phyloP scores from a whole-genome alignment of 1,139 yeast genomes.

The Groenewaldozyma auringiensis region DNA sequence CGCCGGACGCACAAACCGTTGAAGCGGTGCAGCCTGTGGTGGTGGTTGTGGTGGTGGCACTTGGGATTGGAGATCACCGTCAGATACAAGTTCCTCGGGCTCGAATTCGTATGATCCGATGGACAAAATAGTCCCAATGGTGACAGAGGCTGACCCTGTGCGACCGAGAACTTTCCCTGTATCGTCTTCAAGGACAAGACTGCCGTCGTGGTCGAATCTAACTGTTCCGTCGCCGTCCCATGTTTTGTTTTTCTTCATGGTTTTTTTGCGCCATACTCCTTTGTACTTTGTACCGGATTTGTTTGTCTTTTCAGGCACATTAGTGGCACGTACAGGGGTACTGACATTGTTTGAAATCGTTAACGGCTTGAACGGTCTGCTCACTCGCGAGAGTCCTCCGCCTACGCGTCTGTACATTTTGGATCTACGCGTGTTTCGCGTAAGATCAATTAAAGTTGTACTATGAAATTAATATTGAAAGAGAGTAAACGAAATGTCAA shows the following conservation, averaged over 20 bases:
- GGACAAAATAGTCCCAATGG: conserved; percentile 38
- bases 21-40: background rate
- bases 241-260: conserved; percentile 74
- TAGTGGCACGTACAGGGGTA: background rate
- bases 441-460: too few relatives aligned
- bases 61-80: conserved; percentile 2
- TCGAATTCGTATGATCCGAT: conserved; percentile 50
- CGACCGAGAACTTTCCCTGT: conserved; percentile 19
- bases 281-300: too few relatives aligned
- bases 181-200: conserved; percentile 13
- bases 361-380: conserved; percentile 1
- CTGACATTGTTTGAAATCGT: background rate
- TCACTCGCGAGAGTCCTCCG: background rate
- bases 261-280: conserved; percentile 66
- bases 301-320: too few relatives aligned
- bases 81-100: conserved; percentile 34
- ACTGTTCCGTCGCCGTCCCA: conserved; percentile 93
- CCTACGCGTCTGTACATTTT: conserved; percentile 5
- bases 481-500: too few relatives aligned
- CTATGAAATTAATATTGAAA: too few relatives aligned
- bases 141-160: conserved; percentile 10
- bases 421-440: too few relatives aligned
- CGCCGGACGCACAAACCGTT: background rate
- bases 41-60: background rate
- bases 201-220: conserved; percentile 19